Base-by-base conservation (phyloP, 2,329 filamentous ascomycete genomes). In the Fusarium liriodendri region DNA sequence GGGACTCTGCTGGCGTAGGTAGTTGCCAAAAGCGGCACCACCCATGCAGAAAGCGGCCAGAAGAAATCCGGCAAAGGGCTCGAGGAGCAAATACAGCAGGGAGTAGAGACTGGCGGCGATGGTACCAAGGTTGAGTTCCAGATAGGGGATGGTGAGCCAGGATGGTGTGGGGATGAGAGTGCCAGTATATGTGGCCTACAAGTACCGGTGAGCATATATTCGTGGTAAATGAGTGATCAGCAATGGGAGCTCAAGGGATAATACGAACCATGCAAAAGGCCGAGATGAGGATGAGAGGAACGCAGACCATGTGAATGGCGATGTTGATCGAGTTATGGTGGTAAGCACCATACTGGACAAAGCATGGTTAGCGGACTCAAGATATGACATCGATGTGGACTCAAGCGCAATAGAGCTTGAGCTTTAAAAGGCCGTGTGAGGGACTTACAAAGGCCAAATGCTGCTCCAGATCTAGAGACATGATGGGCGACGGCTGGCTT, bases 1-100 rank as follows among this genome's bases (percentile, higher is more conserved):
- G 6, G 87, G 81, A 72, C 88, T 81, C 32, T 90, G 89, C 25
- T 88, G 86, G 20, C 93, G 90, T 59, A 97, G 86, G 77, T 95
- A 90, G 82, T 98, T 97, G 67, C 89, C 89, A 66, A 89, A 91
- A 5, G 94, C 95, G 11, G 95, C 93, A 64, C 90, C 91, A 22
- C 86, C 92, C 50, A 98, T 85, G 69, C 98, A 91, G 35, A 98
- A 86, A 4, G 94, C 89, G 7, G 94, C 91, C 47, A 98, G 86
- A 32, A 94, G 85, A 13, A 90, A 91, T 60, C 97, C 97, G 13
- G 97, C 97, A 1, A 98, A 95, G 1, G 97, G 97, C 81, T 99
- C 97, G 79, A 99, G 92, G 25, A 99, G 89, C 57, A 98, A 88
- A 81, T 98, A 99, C 64, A 98, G 89, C 2, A 89, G 89, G 40